phyloP scores from a whole-genome alignment of 2,329 filamentous ascomycete genomes.

The Aspergillus quadrilineatus region DNA sequence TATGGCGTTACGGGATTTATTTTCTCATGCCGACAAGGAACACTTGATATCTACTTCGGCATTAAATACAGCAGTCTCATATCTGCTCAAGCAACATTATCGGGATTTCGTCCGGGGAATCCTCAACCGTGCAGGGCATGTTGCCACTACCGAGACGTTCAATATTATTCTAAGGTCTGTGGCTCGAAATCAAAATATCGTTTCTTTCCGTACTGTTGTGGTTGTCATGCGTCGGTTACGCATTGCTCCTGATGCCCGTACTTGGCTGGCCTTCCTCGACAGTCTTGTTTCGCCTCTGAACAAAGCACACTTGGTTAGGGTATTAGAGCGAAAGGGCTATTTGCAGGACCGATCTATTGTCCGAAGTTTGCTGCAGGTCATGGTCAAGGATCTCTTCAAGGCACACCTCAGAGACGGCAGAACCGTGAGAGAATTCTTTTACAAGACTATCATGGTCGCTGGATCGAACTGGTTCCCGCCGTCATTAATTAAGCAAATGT shows the following conservation, averaged over 20 bases:
- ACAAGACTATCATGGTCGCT: slow-evolving; percentile 37
- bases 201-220: slow-evolving; percentile 40
- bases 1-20: slow-evolving; percentile 31
- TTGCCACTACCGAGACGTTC: slow-evolving; percentile 42
- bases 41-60: slow-evolving; percentile 41
- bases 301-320: slow-evolving; percentile 30
- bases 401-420: slow-evolving; percentile 35
- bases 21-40: slow-evolving; percentile 31
- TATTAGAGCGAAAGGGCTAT: slow-evolving; percentile 34
- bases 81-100: slow-evolving; percentile 35
- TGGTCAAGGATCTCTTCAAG: slow-evolving; percentile 34
- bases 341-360: slow-evolving; percentile 26
- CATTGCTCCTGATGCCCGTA: slow-evolving; percentile 41
- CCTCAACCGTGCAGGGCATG: slow-evolving; percentile 36
- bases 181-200: slow-evolving; percentile 40
- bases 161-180: slow-evolving; percentile 45
- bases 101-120: slow-evolving; percentile 33
- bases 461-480: slow-evolving; percentile 40
- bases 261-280: slow-evolving; percentile 44
- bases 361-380: slow-evolving; percentile 29
- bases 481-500: slow-evolving; percentile 38
- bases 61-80: slow-evolving; percentile 42
- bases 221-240: slow-evolving; percentile 38
- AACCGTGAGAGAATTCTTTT: slow-evolving; percentile 38
- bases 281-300: slow-evolving; percentile 27